Evolutionary conservation across 2,329 filamentous ascomycete species (phyloP).

Genomic region (Macrophomina tecta): DNA sequence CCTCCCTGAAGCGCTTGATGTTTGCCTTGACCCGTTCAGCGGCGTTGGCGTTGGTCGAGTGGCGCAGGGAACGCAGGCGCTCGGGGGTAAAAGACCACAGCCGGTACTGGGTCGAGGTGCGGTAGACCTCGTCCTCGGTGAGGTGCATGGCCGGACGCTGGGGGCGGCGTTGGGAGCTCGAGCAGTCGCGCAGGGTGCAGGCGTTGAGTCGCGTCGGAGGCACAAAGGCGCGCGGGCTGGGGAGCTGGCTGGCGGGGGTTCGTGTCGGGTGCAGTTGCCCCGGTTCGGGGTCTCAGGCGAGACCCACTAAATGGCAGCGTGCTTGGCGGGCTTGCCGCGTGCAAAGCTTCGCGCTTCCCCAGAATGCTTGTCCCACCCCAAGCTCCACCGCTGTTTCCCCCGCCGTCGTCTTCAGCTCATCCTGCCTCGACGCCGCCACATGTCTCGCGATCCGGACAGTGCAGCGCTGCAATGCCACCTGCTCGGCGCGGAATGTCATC

Average conservation of each 20-base stretch:
- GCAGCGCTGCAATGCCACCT: not conserved
- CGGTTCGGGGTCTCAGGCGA: not conserved
- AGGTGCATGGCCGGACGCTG: constrained; percentile 49
- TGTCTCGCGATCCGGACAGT: not conserved
- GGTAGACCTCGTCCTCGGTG: constrained; percentile 91
- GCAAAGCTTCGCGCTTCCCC: not conserved
- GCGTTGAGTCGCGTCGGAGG: constrained; percentile 11
- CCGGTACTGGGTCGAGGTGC: constrained; percentile 85
- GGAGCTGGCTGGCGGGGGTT: not conserved
- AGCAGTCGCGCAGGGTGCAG: constrained; percentile 4
- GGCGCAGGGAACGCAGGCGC: constrained; percentile 73
- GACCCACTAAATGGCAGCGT: not conserved
- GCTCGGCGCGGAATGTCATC: not conserved
- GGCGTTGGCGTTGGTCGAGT: constrained; percentile 80
- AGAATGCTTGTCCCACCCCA: constrained; percentile 13
- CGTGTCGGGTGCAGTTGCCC: constrained; percentile 6
- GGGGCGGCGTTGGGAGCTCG: not conserved
- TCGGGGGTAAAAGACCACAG: constrained; percentile 89
- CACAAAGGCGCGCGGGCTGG: not conserved
- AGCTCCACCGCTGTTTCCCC: not conserved
- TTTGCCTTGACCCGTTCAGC: constrained; percentile 68
- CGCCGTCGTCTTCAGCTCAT: not conserved
- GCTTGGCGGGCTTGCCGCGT: constrained; percentile 14
- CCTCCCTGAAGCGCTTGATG: constrained; percentile 55
- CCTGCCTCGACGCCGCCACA: not conserved